Base-by-base conservation (phyloP, 352 stramenopile species). In the Blastocystis hominis region DNA sequence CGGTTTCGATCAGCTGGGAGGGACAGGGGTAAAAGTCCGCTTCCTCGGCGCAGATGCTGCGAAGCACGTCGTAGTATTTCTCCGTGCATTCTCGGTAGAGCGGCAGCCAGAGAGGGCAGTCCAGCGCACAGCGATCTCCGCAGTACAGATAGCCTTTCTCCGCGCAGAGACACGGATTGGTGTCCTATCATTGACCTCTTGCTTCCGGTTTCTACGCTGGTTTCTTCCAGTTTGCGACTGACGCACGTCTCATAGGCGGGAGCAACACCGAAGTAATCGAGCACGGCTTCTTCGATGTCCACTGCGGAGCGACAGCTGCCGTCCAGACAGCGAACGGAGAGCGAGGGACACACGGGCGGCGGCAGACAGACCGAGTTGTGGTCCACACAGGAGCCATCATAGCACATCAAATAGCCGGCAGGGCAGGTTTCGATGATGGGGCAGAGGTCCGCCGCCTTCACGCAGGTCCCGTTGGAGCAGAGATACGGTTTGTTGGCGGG, bases 11-110 rank as follows among this genome's bases (percentile, higher is more conserved):
- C 17, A 84, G 47, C 30, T 24, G 34, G 13, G 42, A 38, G 20
- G 72, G 72, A 68, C 72, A 84, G 20, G 72, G 72, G 30, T 69
- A 84, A n/a, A 68, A 84, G 10, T 84, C 72, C 7, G 36, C 36
- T 46, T 84, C 72, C 20, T 15, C 55, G 17, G 36, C 50, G 24
- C 72, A 84, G 2, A 30, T 53, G 5, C 34, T 20, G 9, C 24
- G 13, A 1, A 84, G 72, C 17, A 17, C 46, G 7, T 44, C 4
- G 6, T 64, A n/a, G 55, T 84, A 84, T 20, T 66, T 53, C 1
- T 84, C 72, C 5, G 47, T 68, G 38, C 72, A 84, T 0, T 13
- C 13, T 24, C 40, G 24, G 46, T 84, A 84, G 56, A 68, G 30
- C 7, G 40, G 24, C 36, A 68, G 13, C 72, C 72, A 84, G 0